A percentile compares a stretch with the other conserved stretches of the same genome.
These are phyloP conservation scores for Calocera cornea DNA, from an alignment of 768 basidiomycete genomes.

Conservation along the genomic window DNA sequence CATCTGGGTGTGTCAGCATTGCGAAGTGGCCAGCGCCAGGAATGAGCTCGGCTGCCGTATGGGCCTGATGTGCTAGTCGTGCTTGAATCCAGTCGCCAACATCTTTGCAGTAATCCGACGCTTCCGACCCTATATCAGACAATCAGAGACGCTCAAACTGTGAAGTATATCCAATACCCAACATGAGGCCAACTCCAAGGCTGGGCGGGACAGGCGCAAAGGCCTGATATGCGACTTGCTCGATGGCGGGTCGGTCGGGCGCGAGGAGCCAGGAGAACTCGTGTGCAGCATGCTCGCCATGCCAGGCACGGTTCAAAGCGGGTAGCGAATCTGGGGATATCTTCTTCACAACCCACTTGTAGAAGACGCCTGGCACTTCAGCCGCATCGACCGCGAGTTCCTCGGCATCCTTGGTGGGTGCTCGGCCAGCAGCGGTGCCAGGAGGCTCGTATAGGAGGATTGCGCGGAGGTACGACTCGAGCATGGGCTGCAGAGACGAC, in stretches of 20 bases:
- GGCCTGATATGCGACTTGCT: neutral
- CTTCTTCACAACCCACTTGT: neutral
- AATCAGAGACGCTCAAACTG: neutral
- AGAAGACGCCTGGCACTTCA: neutral
- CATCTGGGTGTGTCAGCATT: neutral
- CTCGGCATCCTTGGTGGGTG: constrained; percentile 9
- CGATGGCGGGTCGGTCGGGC: neutral
- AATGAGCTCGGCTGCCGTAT: neutral
- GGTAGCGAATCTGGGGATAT: neutral
- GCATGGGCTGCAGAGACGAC: neutral
- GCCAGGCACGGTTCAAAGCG: constrained; percentile 4
- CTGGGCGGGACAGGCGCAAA: neutral
- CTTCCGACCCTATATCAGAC: neutral
- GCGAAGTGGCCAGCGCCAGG: neutral
- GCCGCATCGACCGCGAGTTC: neutral
- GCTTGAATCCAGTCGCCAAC: neutral
- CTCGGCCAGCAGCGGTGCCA: constrained; percentile 11
- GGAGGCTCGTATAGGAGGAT: constrained; percentile 12
- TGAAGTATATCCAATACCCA: neutral
- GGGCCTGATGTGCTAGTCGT: neutral
- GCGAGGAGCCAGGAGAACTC: constrained; percentile 13
- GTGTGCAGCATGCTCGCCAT: constrained; percentile 7
- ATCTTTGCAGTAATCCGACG: neutral
- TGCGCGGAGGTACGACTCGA: constrained; percentile 4
- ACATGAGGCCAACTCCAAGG: neutral